Base-by-base conservation (phyloP, 768 basidiomycete species). In the Russula olivacea region DNA sequence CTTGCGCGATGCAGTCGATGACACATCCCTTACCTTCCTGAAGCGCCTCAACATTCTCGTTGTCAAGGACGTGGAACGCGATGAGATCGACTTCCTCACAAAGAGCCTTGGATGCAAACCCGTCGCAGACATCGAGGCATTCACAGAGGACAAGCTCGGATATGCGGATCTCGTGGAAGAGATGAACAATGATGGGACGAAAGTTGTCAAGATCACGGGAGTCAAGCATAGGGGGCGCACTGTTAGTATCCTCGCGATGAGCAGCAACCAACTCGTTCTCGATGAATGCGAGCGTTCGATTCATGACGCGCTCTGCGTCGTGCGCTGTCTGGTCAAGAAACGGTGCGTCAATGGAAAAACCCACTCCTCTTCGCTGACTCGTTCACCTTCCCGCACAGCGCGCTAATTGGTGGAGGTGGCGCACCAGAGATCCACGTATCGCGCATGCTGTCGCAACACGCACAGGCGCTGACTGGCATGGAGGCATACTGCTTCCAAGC, bases 401-500 rank as follows among this genome's bases (percentile, higher is more conserved):
- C 95, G 23, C 79, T 99, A 59, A 97, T 98, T 70, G 90, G 91
- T 45, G 96, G 96, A 61, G 96, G 96, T 51, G 96, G 96, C 55
- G 95, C 97, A 15, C 97, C 97, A 12, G 97, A 99, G 75, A 98
- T 98, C 67, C 93, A 98, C 72, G 90, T 96, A 48, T 98, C 97
- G 12, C 86, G 95, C 55, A 78, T 90, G 68, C 81, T 99, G 53
- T 87, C 92, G 1, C 91, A 97, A 74, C 84, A 96, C 69, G 86
- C 94, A 1, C 93, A 96, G 68, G 89, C 93, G 1, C 81, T 98
- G 64, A 96, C 89, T 75, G 96, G 97, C 54, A 98, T 98, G 89
- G 95, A 98, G 74, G 92, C 96, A 10, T 98, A 98, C 75, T 98
- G 97, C 75, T 97, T 98, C 86, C 92, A 97, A 70, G 95, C 94